Evolutionary conservation across 2,329 filamentous ascomycete species (phyloP), one percentile per base, ranked within the genome.

Genomic region (Pseudodiploospora longispora): DNA sequence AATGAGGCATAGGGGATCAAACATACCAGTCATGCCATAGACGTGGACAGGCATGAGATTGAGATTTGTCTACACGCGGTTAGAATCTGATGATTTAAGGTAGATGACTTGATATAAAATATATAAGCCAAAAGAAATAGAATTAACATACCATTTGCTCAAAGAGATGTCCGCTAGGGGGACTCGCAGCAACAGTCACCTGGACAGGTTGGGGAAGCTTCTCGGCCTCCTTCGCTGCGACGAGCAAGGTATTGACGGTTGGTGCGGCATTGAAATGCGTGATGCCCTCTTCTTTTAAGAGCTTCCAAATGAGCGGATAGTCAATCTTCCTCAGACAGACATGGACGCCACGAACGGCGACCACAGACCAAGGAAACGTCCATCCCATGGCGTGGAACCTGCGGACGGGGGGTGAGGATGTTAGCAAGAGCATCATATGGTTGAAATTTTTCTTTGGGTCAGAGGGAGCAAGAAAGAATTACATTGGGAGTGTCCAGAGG

Each of bases 221-320:
- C 52, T 76, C 77, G 3, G 93, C 91, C 61, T 89, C 83, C 35
- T 82, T 75, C 3, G 86, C 77, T 9, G 84, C 84, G 59, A 93
- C 95, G 3, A 98, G 78, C 1, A 97, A 69, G 0, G 91, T 98
- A 62, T 97, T 97, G 42, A 98, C 93, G 0, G 93, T 98, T 0
- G 93, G 93, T 1, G 91, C 93, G 1, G 91, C 91, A 59, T 91
- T 95, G 69, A 94, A 97, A 64, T 98, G 93, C 1, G 89, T 97
- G 51, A 98, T 85, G 6, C 78, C 72, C 64, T 97, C 87, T 42
- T 88, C 78, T 58, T 89, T 94, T 31, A 98, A 69, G 4, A 98
- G 68, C 40, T 78, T 77, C 93, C 93, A 98, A 48, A 98, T 95
- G 47, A 91, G 73, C 0, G 87, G 80, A 60, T 98, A 98, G 65